Evolutionary conservation across 2,329 filamentous ascomycete genomes (phyloP).

Genomic region (Botrytis porri): DNA sequence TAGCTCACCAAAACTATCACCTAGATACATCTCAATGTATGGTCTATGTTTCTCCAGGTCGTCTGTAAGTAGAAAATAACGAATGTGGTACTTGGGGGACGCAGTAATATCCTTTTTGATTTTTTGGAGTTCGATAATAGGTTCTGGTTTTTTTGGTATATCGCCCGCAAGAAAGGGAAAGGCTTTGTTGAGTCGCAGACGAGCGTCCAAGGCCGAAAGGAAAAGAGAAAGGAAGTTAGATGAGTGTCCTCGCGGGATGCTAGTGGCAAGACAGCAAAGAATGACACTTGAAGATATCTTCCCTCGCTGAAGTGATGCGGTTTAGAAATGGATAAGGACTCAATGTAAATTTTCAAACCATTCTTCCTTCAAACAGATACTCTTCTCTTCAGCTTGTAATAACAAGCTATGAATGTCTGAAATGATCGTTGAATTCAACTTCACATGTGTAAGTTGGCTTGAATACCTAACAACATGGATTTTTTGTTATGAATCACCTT

Average conservation of each 20-base stretch:
- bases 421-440: background rate
- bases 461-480: background rate
- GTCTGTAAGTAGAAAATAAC: background rate
- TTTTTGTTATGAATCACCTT: background rate
- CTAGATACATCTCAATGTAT: slow-evolving; percentile 9
- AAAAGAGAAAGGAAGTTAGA: background rate
- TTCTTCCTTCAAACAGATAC: background rate
- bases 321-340: background rate
- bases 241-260: background rate
- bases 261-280: background rate
- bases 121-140: background rate
- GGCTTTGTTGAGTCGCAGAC: background rate
- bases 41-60: background rate
- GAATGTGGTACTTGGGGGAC: background rate
- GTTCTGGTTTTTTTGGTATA: background rate
- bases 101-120: background rate
- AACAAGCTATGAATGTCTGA: background rate
- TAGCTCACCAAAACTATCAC: background rate
- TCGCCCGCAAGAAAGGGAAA: background rate
- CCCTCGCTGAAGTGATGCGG: background rate
- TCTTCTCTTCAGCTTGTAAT: background rate
- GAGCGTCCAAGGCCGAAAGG: background rate
- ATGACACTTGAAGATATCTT: background rate
- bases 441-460: background rate
- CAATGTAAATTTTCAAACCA: background rate